Conservation (phyloP, 1,284 basidiomycete genomes). For the Kwoniella shivajii region DNA sequence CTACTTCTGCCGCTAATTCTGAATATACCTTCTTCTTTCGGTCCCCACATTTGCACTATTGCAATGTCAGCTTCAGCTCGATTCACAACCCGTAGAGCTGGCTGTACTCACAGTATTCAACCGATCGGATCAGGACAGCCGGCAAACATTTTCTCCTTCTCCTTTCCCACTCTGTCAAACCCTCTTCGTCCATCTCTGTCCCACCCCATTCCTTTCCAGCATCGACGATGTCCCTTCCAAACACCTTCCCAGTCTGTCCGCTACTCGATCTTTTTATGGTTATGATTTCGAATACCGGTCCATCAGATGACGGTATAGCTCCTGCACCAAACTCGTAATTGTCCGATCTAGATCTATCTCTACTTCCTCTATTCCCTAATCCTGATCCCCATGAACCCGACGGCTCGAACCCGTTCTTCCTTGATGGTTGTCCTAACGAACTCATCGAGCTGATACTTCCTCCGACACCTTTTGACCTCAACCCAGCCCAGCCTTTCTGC, state of each 20-base stretch:
- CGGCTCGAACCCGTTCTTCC: slow-evolving; percentile 16
- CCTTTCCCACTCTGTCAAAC: slow-evolving; percentile 26
- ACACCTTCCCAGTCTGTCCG: slow-evolving; percentile 32
- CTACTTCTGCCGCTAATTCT: slow-evolving; percentile 54
- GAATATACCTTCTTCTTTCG: slow-evolving; percentile 55
- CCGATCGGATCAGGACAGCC: slow-evolving; percentile 48
- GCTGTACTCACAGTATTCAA: slow-evolving; percentile 49
- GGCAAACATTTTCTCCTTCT: slow-evolving; percentile 46
- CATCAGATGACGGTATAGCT: slow-evolving; percentile 5
- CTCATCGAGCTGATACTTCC: slow-evolving; percentile 44
- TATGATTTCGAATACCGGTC: slow-evolving; percentile 28
- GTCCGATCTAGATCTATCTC: slow-evolving; percentile 13
- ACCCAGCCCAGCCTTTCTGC: slow-evolving; percentile 46
- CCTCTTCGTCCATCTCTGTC: slow-evolving; percentile 23
- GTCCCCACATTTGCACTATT: slow-evolving; percentile 51
- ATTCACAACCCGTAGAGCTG: background rate
- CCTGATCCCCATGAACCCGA: slow-evolving; percentile 28
- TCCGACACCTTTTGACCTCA: slow-evolving; percentile 44
- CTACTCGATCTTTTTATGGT: slow-evolving; percentile 31
- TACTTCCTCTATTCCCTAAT: slow-evolving; percentile 17
- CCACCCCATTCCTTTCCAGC: slow-evolving; percentile 41
- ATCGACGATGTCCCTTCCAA: slow-evolving; percentile 42
- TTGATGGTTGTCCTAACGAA: slow-evolving; percentile 11
- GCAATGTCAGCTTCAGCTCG: slow-evolving; percentile 10
- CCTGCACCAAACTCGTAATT: slow-evolving; percentile 12